Percentiles rank a stretch among this genome's conserved stretches.
Conservation (phyloP, 1,139 yeast genomes). For the Hanseniaspora uvarum region DNA sequence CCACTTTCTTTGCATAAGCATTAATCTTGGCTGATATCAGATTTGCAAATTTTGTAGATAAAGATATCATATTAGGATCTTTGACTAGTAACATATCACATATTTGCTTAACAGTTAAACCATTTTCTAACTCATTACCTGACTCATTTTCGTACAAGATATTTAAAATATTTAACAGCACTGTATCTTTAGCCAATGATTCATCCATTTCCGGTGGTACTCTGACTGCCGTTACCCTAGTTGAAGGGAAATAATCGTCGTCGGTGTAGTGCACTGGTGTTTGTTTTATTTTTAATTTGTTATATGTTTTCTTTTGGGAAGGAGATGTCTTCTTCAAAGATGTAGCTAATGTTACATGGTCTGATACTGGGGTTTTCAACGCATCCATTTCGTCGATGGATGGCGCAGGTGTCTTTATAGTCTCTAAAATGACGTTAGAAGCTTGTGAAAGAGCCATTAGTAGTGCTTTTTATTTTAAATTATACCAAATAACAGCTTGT, state of each 20-base stretch:
- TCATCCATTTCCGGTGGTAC: slow-evolving; percentile 57
- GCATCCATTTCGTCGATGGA: background rate
- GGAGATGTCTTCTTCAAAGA: background rate
- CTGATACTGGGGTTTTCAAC: background rate
- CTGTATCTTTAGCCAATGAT: slow-evolving; percentile 64
- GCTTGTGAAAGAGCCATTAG: background rate
- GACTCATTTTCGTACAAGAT: slow-evolving; percentile 60
- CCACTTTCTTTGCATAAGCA: slow-evolving; percentile 74
- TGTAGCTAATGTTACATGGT: background rate
- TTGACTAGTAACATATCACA: slow-evolving; percentile 62
- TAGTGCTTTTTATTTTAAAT: background rate
- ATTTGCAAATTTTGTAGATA: slow-evolving; percentile 72
- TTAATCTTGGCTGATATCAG: slow-evolving; percentile 70
- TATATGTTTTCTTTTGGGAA: background rate
- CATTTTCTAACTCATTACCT: slow-evolving; percentile 39
- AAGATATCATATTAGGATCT: slow-evolving; percentile 72
- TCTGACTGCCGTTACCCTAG: slow-evolving; percentile 63
- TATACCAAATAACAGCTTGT: background rate
- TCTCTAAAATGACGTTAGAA: background rate
- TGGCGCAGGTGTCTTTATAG: background rate
- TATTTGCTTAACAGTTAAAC: slow-evolving; percentile 77
- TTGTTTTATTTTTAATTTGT: background rate
- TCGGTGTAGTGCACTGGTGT: slow-evolving; percentile 8
- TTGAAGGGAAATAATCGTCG: slow-evolving; percentile 10
- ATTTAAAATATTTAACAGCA: slow-evolving; percentile 59